phyloP scores from a whole-genome alignment of 2,329 filamentous ascomycete species.

The Nothophaeocryptopus gaeumannii region DNA sequence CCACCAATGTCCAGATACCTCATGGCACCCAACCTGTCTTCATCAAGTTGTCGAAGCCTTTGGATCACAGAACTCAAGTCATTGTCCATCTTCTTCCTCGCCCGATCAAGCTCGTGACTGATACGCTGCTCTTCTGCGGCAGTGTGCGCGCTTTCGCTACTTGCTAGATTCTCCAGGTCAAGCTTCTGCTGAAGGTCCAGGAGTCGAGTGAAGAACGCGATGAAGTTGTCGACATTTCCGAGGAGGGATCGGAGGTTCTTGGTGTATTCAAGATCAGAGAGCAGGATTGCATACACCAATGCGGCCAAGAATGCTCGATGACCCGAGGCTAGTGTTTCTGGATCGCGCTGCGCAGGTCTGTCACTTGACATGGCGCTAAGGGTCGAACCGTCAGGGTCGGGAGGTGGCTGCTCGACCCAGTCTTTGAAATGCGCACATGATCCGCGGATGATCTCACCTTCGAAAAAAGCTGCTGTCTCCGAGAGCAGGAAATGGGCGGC shows the following conservation, averaged over 20 bases:
- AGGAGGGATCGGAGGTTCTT: slow-evolving; percentile 64
- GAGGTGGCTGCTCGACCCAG: slow-evolving; percentile 52
- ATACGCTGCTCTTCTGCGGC: slow-evolving; percentile 70
- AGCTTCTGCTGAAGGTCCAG: slow-evolving; percentile 73
- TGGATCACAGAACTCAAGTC: slow-evolving; percentile 62
- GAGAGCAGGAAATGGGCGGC: slow-evolving; percentile 85
- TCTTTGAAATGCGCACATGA: slow-evolving; percentile 75
- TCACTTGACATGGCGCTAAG: background rate
- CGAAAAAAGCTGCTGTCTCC: slow-evolving; percentile 82
- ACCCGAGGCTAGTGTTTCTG: slow-evolving; percentile 76
- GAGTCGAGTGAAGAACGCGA: slow-evolving; percentile 71
- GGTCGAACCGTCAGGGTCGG: slow-evolving; percentile 1
- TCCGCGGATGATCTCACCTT: slow-evolving; percentile 79
- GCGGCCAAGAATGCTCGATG: slow-evolving; percentile 73
- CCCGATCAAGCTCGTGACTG: slow-evolving; percentile 60
- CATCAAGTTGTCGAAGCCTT: slow-evolving; percentile 61
- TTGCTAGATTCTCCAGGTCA: slow-evolving; percentile 78
- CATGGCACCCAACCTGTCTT: slow-evolving; percentile 39
- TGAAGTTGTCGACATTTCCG: slow-evolving; percentile 74
- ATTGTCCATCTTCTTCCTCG: slow-evolving; percentile 62
- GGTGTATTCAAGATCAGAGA: slow-evolving; percentile 64
- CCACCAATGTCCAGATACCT: slow-evolving; percentile 30
- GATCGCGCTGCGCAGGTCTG: slow-evolving; percentile 60
- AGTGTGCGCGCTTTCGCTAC: slow-evolving; percentile 60
- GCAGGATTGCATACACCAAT: slow-evolving; percentile 63